Percentiles rank a stretch among this genome's conserved stretches.
These are phyloP conservation scores for Scutellaria barbata DNA, from an alignment of 257 asterid genomes.

Conservation along the genomic window DNA sequence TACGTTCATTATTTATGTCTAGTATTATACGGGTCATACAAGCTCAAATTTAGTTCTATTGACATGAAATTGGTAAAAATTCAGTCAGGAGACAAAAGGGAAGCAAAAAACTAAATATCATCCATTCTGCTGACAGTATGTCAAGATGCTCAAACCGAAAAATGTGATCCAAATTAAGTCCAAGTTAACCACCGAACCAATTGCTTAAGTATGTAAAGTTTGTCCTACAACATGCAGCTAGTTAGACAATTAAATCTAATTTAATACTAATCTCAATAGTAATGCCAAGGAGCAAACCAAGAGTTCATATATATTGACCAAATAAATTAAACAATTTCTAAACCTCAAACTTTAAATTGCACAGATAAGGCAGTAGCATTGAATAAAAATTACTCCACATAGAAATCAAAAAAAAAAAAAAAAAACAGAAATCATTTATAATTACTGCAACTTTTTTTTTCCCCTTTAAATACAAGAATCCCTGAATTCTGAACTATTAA, in stretches of 20 bases:
- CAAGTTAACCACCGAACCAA: neutral
- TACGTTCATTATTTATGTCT: neutral
- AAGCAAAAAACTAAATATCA: neutral
- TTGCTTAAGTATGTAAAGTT: neutral
- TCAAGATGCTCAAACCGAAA: neutral
- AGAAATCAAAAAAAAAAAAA: neutral
- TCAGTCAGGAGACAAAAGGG: neutral
- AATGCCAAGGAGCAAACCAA: neutral
- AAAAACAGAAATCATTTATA: neutral
- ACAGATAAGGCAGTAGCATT: neutral
- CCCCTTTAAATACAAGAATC: neutral
- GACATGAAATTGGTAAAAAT: slow-evolving; percentile 17
- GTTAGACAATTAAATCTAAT: neutral
- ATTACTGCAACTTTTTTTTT: neutral
- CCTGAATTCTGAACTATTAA: neutral
- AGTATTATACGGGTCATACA: neutral
- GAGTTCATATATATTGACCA: too few species aligned
- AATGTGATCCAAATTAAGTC: neutral
- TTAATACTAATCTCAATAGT: neutral
- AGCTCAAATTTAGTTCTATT: neutral
- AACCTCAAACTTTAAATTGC: neutral
- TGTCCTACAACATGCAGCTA: neutral
- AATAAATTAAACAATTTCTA: neutral
- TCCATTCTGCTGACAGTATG: neutral
- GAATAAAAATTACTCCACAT: neutral